Percentiles rank a stretch among this genome's conserved stretches.
Conservation (phyloP, 345 rosid genomes). For the Microcos paniculata region DNA sequence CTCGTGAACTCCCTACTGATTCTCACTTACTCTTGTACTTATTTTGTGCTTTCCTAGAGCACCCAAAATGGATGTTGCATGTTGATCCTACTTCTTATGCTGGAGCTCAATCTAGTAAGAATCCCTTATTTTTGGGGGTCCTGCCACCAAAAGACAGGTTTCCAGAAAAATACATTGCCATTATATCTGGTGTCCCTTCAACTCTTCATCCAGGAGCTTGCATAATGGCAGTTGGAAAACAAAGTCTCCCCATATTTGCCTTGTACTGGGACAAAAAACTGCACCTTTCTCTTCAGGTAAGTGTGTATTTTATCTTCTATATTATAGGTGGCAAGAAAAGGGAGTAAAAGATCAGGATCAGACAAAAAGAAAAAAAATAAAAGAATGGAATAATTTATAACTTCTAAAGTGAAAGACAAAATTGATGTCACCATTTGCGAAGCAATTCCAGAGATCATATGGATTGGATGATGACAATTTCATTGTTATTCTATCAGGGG, state of each 20-base stretch:
- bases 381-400: neutral
- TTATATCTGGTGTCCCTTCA: constrained; percentile 64
- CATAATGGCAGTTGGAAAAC: constrained; percentile 69
- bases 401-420: neutral
- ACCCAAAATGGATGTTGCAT: constrained; percentile 97
- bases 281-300: constrained; percentile 87
- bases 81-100: constrained; percentile 81
- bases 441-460: neutral
- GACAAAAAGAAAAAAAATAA: neutral
- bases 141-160: constrained; percentile 89
- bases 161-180: constrained; percentile 85
- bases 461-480: neutral
- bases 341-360: neutral
- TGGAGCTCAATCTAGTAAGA: constrained; percentile 84
- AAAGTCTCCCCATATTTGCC: constrained; percentile 68
- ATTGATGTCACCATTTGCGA: neutral
- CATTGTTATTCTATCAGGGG: constrained; percentile 54
- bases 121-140: constrained; percentile 79
- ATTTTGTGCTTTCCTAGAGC: constrained; percentile 92
- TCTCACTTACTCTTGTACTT: constrained; percentile 85
- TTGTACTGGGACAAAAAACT: constrained; percentile 91
- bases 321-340: neutral
- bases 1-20: constrained; percentile 82
- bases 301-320: neutral
- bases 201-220: constrained; percentile 88